These are phyloP conservation scores for Auricularia cornea DNA, from an alignment of 768 basidiomycete genomes.

Conservation along the genomic window DNA sequence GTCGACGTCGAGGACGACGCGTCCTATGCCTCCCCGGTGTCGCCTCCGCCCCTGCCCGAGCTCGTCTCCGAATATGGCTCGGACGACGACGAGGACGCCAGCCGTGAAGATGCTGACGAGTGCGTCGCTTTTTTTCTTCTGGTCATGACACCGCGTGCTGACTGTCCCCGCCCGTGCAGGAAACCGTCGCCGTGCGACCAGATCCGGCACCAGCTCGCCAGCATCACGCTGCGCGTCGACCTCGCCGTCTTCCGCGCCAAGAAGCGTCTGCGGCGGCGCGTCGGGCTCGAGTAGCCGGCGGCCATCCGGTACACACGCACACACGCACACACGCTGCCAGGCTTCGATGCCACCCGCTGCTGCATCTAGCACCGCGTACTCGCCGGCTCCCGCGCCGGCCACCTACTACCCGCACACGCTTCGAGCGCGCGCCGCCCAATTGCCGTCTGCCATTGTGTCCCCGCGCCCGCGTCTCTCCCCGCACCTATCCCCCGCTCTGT, in stretches of 20 bases:
- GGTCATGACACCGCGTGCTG: background rate
- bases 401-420: too few relatives aligned
- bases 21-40: background rate
- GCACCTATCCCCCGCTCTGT: too few relatives aligned
- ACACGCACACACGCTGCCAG: too few relatives aligned
- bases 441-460: too few relatives aligned
- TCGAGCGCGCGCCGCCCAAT: too few relatives aligned
- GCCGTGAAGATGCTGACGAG: background rate
- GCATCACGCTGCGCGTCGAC: constrained; percentile 1
- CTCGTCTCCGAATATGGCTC: background rate
- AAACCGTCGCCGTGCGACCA: background rate
- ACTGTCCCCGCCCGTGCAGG: background rate
- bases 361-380: too few relatives aligned
- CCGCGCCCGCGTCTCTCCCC: too few relatives aligned
- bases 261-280: background rate
- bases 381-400: too few relatives aligned
- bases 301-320: too few relatives aligned
- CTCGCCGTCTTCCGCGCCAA: constrained; percentile 2
- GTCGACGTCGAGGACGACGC: background rate
- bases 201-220: background rate
- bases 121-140: background rate
- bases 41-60: background rate
- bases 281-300: background rate
- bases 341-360: too few relatives aligned
- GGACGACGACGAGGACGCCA: background rate